Conservation (phyloP, 306 rosid species). For the Gynostemma pentaphyllum region DNA sequence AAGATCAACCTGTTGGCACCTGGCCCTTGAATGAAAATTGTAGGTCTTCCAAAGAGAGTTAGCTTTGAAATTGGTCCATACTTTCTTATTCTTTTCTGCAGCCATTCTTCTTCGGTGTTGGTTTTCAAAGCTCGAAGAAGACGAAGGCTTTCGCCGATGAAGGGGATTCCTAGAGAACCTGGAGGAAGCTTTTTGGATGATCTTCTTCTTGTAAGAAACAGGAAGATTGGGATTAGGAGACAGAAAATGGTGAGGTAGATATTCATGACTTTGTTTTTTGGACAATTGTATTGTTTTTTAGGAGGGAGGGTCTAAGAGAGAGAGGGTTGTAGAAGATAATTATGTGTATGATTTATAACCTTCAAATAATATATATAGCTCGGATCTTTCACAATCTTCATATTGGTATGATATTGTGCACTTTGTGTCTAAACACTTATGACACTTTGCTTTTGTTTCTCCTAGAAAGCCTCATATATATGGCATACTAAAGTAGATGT, state of each 20-base stretch:
- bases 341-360: too few relatives aligned
- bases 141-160: conserved; percentile 52
- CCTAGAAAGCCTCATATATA: too few relatives aligned
- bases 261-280: conserved; percentile 24
- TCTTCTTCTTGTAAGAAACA: conserved; percentile 29
- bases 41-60: conserved; percentile 58
- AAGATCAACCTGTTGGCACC: conserved; percentile 63
- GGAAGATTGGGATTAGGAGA: conserved; percentile 24
- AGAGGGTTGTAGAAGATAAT: too few relatives aligned
- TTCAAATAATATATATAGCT: too few relatives aligned
- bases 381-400: too few relatives aligned
- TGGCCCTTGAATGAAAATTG: conserved; percentile 52
- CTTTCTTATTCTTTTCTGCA: conserved; percentile 33
- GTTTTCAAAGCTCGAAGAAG: conserved; percentile 45
- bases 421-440: too few relatives aligned
- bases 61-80: conserved; percentile 69
- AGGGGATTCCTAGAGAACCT: conserved; percentile 59
- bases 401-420: too few relatives aligned
- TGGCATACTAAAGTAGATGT: too few relatives aligned
- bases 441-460: too few relatives aligned
- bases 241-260: conserved; percentile 28
- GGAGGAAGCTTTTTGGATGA: conserved; percentile 42
- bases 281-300: too few relatives aligned
- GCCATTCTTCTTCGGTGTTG: conserved; percentile 61
- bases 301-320: too few relatives aligned